A percentile compares a stretch with the other conserved stretches of the same genome.
phyloP scores from a whole-genome alignment of 75 land plant genomes.

The Isoetes taiwanensis region DNA sequence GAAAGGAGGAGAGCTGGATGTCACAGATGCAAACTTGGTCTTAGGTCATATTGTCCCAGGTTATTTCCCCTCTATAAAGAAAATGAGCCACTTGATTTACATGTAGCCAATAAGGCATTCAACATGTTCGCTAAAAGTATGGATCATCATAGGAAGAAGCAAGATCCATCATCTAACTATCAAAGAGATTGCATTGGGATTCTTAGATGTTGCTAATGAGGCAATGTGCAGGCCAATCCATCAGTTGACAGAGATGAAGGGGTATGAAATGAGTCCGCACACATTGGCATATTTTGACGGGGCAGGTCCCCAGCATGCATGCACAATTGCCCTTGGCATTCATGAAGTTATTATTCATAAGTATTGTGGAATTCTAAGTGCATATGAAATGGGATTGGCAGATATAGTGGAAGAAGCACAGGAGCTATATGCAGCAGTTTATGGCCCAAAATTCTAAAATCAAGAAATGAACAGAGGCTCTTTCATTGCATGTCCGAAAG shows the following conservation, averaged over 20 bases:
- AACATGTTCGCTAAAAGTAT: conserved; percentile 38
- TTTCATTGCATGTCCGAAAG: too few relatives aligned
- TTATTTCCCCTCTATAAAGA: conserved; percentile 93
- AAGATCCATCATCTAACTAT: conserved; percentile 51
- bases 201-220: conserved; percentile 94
- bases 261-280: conserved; percentile 83
- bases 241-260: conserved; percentile 95
- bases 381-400: conserved; percentile 96
- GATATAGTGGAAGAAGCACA: conserved; percentile 97
- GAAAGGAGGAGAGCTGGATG: conserved; percentile 88
- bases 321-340: conserved; percentile 96
- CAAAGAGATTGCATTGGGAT: conserved; percentile 88
- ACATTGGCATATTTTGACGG: conserved; percentile 97
- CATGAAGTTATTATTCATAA: conserved; percentile 76
- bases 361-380: conserved; percentile 94
- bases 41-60: conserved; percentile 86
- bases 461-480: too few relatives aligned
- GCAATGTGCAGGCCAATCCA: conserved; percentile 98
- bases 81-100: conserved; percentile 72
- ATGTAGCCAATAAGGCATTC: conserved; percentile 54
- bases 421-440: conserved; percentile 80
- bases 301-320: conserved; percentile 99
- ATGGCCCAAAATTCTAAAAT: conserved; percentile 44
- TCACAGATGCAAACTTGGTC: conserved; percentile 88
- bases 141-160: conserved; percentile 57